Evolutionary conservation across 2,329 filamentous ascomycete species (phyloP), one percentile per base, ranked within the genome.

Genomic region (Stagonosporopsis chrysanthemi): DNA sequence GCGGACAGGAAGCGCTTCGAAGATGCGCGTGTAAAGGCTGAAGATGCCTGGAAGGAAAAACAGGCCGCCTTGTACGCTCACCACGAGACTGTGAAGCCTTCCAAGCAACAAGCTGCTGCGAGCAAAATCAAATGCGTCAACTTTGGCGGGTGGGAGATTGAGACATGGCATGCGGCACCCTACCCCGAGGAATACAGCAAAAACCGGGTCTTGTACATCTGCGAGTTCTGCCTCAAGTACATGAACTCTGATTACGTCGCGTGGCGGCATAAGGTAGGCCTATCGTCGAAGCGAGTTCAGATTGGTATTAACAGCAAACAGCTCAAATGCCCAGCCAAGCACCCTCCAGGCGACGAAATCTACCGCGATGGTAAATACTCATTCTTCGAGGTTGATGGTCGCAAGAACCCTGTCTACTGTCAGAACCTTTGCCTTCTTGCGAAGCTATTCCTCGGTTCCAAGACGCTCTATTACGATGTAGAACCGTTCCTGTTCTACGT

Each of bases 191-290:
- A 99, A 78, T 99, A 99, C 81, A 98, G 92, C 75, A 88, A 94
- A 63, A 98, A 99, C 73, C 89, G 91, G 28, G 90, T 97, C 35
- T 84, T 99, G n/a, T 98, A 97, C 78, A 98, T 99, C 62, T 99
- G 95, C 82, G 96, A 99, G 76, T 99, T 98, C 77, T 99, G 95
- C 75, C 83, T 99, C 58, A 99, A 98, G 78, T 99, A 99, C 80
- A 97, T 99, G 92, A 97, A 96, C 77, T 98, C 95, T 17, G 94
- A 97, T 75, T 98, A 96, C 70, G 95, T 99, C 26, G 94, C 95
- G 14, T 98, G 94, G 92, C 87, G 95, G 50, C 95, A 99, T 78
- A 98, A 98, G 80, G 78, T 78, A 70, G 55, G 67, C 40, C 15
- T 9, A 14, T 33, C 24, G 11, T 26, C 23, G 17, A 8, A 2